Percentiles rank a stretch among this genome's conserved stretches.
phyloP scores from a whole-genome alignment of 495 filamentous ascomycete species.

The Entonaema liquescens region DNA sequence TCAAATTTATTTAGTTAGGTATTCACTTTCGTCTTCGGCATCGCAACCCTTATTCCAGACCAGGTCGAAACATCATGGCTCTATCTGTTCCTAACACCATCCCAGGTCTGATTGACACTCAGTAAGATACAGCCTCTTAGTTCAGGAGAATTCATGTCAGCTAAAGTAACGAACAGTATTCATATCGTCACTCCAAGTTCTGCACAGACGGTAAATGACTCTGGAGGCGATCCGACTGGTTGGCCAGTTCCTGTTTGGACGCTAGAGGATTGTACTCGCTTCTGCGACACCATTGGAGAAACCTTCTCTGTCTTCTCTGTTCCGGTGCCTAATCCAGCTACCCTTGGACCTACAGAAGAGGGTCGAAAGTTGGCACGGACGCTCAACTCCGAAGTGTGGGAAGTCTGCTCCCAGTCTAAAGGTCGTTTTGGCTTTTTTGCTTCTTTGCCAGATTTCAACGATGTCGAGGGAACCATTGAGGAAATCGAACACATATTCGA shows the following conservation, averaged over 20 bases:
- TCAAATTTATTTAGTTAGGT: too few species aligned
- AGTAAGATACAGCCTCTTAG: background rate
- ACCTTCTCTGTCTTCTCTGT: background rate
- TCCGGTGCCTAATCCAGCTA: background rate
- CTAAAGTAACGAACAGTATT: background rate
- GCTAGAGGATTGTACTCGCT: background rate
- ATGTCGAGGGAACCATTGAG: background rate
- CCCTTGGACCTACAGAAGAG: background rate
- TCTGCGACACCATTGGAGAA: slow-evolving; percentile 1
- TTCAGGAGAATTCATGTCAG: too few species aligned
- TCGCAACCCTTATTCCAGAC: background rate
- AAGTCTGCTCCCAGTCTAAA: background rate
- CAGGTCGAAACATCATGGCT: background rate
- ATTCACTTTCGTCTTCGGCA: background rate
- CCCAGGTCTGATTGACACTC: background rate
- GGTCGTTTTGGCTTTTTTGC: slow-evolving; percentile 5
- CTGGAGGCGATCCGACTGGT: background rate
- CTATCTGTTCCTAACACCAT: background rate
- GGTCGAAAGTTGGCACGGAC: background rate
- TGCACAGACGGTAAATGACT: background rate
- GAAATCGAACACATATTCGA: background rate
- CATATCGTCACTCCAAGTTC: background rate
- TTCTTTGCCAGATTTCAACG: background rate
- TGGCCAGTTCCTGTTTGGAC: background rate
- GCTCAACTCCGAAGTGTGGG: background rate